Evolutionary conservation across 2,329 filamentous ascomycete species (phyloP), one percentile per base, ranked within the genome.

Genomic region (Pseudopithomyces chartarum): DNA sequence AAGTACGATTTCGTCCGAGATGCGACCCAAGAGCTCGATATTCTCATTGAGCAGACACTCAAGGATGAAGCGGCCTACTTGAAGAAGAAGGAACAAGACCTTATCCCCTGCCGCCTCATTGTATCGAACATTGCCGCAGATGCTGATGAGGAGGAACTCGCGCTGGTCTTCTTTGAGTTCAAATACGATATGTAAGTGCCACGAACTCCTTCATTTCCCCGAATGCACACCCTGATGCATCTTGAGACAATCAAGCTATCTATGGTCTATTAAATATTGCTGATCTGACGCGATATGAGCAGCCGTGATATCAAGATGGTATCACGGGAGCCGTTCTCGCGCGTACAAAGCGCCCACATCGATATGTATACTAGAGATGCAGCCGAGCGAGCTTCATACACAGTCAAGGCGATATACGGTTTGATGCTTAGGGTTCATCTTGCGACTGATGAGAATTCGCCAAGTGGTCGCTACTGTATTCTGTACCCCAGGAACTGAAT

Each of bases 101-200:
- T 48, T 22, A 46, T 65, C 0, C 51, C 55, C 6, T 26, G 52
- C 17, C 62, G 64, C 13, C 53, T 73, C 5, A 53, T 71, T 15
- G 54, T 71, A 7, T 62, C 62, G 6, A 70, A 71, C 19, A 56
- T 74, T 19, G 69, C 71, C n/a, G 66, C 66, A 4, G 61, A 53
- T 38, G 65, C 63, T 11, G 60, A 59, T 3, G 49, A 48, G 29
- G 49, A 65, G 8, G 66, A 66, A 12, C 20, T 73, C 1, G 33
- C 51, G 10, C 11, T 44, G 2, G 52, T 63, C 17, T 66, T 73
- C 57, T 38, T 22, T 19, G 45, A 59, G 6, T 62, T 62, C 40
- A 40, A 33, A 11, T 55, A 17, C n/a, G 47, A 65, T 0, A 57
- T 67, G 69, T 70, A 59, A 62, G 56, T 65, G 13, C 56, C 4